These are phyloP conservation scores for Orbilia brochopaga DNA, from an alignment of 2,329 filamentous ascomycete species.

Conservation along the genomic window DNA sequence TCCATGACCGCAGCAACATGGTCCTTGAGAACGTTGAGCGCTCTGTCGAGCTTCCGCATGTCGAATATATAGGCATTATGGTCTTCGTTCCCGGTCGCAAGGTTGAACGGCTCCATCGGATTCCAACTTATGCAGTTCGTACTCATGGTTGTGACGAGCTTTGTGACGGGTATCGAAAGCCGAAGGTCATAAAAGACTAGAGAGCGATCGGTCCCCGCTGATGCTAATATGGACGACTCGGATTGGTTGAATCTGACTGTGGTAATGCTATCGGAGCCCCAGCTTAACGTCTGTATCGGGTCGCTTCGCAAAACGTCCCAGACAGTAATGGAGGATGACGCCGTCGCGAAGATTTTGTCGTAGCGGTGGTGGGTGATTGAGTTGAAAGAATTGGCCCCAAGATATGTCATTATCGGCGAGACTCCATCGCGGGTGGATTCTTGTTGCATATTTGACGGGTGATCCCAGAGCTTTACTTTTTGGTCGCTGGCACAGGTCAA, in stretches of 20 bases:
- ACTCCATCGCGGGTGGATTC: conserved; percentile 27
- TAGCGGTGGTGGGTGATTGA: conserved; percentile 81
- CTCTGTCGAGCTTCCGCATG: conserved; percentile 85
- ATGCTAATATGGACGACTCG: conserved; percentile 88
- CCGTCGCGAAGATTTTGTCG: conserved; percentile 77
- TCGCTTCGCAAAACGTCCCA: conserved; percentile 85
- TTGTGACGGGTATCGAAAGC: conserved; percentile 80
- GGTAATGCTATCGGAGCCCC: conserved; percentile 76
- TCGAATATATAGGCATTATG: conserved; percentile 94
- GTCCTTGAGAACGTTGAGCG: conserved; percentile 86
- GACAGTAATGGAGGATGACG: conserved; percentile 77
- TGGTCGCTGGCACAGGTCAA: conserved; percentile 85
- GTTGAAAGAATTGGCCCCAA: conserved; percentile 82
- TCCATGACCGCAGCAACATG: conserved; percentile 95
- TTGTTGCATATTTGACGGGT: conserved; percentile 31
- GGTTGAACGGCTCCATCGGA: conserved; percentile 95
- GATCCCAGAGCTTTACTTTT: conserved; percentile 88
- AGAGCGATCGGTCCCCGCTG: conserved; percentile 81
- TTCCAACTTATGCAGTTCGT: conserved; percentile 90
- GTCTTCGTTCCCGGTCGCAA: conserved; percentile 91
- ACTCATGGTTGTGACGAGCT: conserved; percentile 79
- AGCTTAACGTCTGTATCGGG: conserved; percentile 72
- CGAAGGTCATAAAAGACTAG: conserved; percentile 91
- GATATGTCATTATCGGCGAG: conserved; percentile 80
- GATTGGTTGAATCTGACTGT: conserved; percentile 88